Base-by-base conservation (phyloP, 208 protist genomes). In the Leishmania major region DNA sequence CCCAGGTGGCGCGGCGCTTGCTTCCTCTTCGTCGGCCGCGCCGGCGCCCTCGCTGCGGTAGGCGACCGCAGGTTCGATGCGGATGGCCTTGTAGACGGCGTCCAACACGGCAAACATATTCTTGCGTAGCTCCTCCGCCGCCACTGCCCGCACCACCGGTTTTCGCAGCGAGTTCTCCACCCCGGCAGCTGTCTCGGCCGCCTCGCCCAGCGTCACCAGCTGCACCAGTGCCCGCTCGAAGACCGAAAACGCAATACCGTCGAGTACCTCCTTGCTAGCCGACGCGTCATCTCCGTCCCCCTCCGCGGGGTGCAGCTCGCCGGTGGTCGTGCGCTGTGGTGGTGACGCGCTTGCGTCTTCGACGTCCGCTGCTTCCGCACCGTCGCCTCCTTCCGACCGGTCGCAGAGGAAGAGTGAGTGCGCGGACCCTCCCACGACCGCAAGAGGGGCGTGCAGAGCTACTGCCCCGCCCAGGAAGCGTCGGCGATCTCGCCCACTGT, bases 181-280 rank as follows among this genome's bases (percentile, higher is more conserved):
- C 35, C 59, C 87, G 4, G 75, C 45, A 55, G 28, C 60, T 25
- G 78, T 79, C 37, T 84, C 77, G 2, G 74, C 82, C 43, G 80
- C 86, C 67, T 92, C 88, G 49, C 88, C 75, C 74, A 94, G 75
- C 22, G 83, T 84, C 35, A 93, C 82, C 22, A 87, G 76, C 80
- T 92, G 72, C 60, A 84, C 84, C 13, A 93, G 67, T 0, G 85
- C 91, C 3, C 86, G 75, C 69, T 87, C 80, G 77, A 94, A 90
- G 0, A 89, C 76, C 0, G 84, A 86, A 67, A 87, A 90, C 37
- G 81, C 67, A 25, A 88, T 87, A 55, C 64, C 55, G 17, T 90
- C 84, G 31, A 88, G 62, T 51, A 69, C 78, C 10, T 75, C 74
- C 8, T 35, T 25, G 31, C 2, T 66, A 22, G 53, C 2, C 40